Conservation (phyloP, 192 early-diverging fungal species). For the Phlyctochytrium planicorne region DNA sequence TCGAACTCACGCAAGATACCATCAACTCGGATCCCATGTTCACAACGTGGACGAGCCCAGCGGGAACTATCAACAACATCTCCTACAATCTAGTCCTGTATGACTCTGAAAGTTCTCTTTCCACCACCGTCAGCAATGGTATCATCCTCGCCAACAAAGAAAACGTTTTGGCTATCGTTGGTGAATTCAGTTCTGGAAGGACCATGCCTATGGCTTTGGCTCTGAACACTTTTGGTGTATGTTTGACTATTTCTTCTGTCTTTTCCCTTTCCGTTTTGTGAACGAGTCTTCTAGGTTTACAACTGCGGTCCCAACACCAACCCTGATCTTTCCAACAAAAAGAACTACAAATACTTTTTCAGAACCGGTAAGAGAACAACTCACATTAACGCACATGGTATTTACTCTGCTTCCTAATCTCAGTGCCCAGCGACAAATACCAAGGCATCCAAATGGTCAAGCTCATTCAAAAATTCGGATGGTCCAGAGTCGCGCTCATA, state of each 20-base stretch:
- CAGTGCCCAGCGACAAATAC: background rate
- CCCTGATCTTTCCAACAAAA: background rate
- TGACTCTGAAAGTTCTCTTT: background rate
- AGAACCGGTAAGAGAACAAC: constrained; percentile 1
- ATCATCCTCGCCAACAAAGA: constrained; percentile 1
- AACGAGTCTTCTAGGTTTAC: background rate
- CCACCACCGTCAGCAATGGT: background rate
- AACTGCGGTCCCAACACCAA: background rate
- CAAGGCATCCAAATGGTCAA: background rate
- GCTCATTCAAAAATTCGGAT: background rate
- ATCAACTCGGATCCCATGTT: background rate
- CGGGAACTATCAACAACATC: background rate
- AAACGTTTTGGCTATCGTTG: background rate
- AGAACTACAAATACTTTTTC: constrained; percentile 1
- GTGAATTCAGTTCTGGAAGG: background rate
- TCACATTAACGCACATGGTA: background rate
- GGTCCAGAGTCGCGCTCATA: background rate
- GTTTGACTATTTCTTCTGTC: background rate
- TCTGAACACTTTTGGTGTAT: background rate
- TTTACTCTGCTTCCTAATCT: background rate
- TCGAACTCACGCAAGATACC: background rate
- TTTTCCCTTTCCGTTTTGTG: no score
- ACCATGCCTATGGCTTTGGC: background rate
- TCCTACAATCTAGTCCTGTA: background rate
- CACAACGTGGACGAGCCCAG: background rate